Base-by-base conservation (phyloP, 805 yeast species). In the Danielozyma ontarioensis region DNA sequence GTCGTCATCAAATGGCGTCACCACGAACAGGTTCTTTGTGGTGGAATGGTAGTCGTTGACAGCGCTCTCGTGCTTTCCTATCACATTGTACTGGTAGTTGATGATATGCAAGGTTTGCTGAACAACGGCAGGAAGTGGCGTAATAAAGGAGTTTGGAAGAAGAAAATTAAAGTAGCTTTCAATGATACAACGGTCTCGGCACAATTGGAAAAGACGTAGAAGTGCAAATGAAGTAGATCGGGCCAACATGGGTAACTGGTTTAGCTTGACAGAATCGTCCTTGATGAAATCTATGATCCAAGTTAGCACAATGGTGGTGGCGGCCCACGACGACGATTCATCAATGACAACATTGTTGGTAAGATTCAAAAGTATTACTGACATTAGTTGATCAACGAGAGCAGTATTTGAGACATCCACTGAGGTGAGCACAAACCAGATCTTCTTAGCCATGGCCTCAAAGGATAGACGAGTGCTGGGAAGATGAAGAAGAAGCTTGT, bases 351-450 rank as follows among this genome's bases (percentile, higher is more conserved):
- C 34, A 28, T 59, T 60, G 33, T 56, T 49, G 8, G 61, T 46
- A 23, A 55, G 38, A 30, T 53, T 64, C 14, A 63, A 36, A 2
- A 65, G 36, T 21, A 63, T 34, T 3, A 62, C 42, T 5, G 68
- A 51, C 33, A 51, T 54, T 19, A 62, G 42, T 34, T 48, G 45
- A 27, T 51, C 57, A 4, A 41, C 18, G 4, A 43, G 34, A 13
- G 25, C 31, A 6, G 31, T 15, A 17, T 17, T 28, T 4, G 24
- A 5, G 10, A 37, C 22, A 11, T 31, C 28, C 10, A 36, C 24
- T 2, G 50, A 40, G 5, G 33, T 13, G 17, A 53, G 35, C 4
- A 62, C 40, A 32, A 55, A 60, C 57, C 64, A 61, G 5, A 63
- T 29, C 37, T 53, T 59, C 29, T 61, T 42, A 17, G 59, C 50